Evolutionary conservation across 805 yeast species (phyloP).

Genomic region (Yarrowia sp.): DNA sequence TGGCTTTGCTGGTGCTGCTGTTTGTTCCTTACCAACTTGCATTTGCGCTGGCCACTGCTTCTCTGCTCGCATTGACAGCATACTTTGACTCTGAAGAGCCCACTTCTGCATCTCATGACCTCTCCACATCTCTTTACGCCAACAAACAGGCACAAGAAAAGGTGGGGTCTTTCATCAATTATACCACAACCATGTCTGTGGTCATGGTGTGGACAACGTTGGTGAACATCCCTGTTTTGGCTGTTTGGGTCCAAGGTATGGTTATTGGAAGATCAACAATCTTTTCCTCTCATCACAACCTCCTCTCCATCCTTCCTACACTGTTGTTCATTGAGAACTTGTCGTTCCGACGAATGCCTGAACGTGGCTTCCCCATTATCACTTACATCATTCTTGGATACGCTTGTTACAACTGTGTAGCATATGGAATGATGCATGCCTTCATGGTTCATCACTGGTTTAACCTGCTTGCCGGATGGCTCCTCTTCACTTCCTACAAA

Average conservation of each 20-base stretch:
- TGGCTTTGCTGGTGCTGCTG: slow-evolving; percentile 4
- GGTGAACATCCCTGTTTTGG: slow-evolving; percentile 67
- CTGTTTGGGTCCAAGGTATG: slow-evolving; percentile 79
- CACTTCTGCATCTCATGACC: neutral
- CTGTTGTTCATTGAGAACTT: slow-evolving; percentile 56
- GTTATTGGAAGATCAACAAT: slow-evolving; percentile 78
- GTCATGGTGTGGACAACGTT: slow-evolving; percentile 77
- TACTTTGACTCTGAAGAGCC: slow-evolving; percentile 17
- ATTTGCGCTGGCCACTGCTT: slow-evolving; percentile 53
- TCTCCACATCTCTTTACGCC: neutral
- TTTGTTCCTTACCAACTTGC: slow-evolving; percentile 77
- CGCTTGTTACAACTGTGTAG: slow-evolving; percentile 54
- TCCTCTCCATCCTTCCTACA: slow-evolving; percentile 72
- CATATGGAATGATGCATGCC: slow-evolving; percentile 78
- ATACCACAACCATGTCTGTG: slow-evolving; percentile 58
- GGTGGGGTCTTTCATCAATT: slow-evolving; percentile 47
- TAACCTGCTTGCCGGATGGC: slow-evolving; percentile 47
- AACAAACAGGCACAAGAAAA: slow-evolving; percentile 29
- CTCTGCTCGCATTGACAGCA: slow-evolving; percentile 56
- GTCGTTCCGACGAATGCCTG: slow-evolving; percentile 48
- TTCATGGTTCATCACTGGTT: slow-evolving; percentile 79
- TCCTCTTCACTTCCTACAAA: slow-evolving; percentile 24
- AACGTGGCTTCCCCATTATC: slow-evolving; percentile 33
- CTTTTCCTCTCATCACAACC: slow-evolving; percentile 80
- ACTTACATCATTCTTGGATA: slow-evolving; percentile 46